phyloP scores from a whole-genome alignment of 306 rosid species.

The Rubus parviflorus region DNA sequence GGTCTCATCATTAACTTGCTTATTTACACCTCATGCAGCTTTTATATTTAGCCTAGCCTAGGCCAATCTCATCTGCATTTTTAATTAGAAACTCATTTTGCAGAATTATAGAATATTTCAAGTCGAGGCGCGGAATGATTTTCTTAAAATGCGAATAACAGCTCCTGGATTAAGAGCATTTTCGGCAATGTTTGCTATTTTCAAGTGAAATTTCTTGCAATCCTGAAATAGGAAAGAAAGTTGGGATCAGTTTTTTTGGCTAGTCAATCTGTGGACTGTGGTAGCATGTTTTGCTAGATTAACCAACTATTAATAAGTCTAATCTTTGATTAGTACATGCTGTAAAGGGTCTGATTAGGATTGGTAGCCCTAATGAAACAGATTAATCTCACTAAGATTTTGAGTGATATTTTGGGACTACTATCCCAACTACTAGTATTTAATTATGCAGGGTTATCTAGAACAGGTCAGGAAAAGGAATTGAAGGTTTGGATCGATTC shows the following conservation, averaged over 20 bases:
- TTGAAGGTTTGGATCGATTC: constrained; percentile 28
- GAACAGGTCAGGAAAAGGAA: constrained; percentile 34
- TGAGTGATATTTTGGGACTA: neutral
- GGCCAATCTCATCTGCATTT: neutral
- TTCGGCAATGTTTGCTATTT: neutral
- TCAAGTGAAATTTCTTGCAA: neutral
- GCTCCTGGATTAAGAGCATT: neutral
- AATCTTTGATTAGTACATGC: too few relatives aligned
- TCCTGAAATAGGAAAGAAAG: too few relatives aligned
- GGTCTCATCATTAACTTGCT: constrained; percentile 9
- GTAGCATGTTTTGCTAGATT: too few relatives aligned
- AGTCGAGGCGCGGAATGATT: neutral
- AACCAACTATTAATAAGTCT: too few relatives aligned
- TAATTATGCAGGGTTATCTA: neutral
- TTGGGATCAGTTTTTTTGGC: too few relatives aligned
- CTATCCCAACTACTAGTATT: neutral
- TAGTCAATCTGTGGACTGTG: too few relatives aligned
- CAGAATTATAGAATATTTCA: neutral
- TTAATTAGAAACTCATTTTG: neutral
- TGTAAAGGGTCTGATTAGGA: too few relatives aligned
- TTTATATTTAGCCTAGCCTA: neutral
- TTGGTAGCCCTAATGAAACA: too few relatives aligned
- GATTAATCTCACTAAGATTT: neutral
- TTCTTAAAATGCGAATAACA: neutral
- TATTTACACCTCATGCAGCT: neutral